phyloP scores from a whole-genome alignment of 108 stramenopile species.

The Cyclostephanos invisitatus region DNA sequence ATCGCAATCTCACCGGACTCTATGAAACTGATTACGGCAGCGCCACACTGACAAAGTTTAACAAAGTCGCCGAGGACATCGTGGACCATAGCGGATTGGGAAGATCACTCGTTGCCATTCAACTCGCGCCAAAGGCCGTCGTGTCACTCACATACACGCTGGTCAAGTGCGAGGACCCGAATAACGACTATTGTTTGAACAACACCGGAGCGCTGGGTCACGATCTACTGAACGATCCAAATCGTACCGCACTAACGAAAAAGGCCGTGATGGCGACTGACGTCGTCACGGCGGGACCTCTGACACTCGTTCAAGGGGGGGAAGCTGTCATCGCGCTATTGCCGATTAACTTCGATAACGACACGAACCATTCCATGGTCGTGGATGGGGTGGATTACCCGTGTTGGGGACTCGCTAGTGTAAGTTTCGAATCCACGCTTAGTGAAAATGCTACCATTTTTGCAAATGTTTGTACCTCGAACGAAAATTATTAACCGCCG shows the following conservation, averaged over 20 bases:
- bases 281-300: conserved; percentile 59
- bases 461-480: too few species aligned
- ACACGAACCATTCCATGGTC: conserved; percentile 32
- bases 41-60: conserved; percentile 21
- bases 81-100: conserved; percentile 25
- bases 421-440: background rate
- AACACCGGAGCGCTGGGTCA: conserved; percentile 38
- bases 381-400: conserved; percentile 45
- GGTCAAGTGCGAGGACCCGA: conserved; percentile 40
- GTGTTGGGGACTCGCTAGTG: conserved; percentile 58
- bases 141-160: conserved; percentile 25
- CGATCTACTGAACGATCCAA: conserved; percentile 42
- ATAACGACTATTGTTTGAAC: conserved; percentile 40
- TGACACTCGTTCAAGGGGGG: conserved; percentile 42
- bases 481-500: too few species aligned
- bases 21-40: conserved; percentile 17
- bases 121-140: conserved; percentile 42
- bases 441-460: too few species aligned
- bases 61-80: conserved; percentile 32
- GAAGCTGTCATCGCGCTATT: conserved; percentile 54
- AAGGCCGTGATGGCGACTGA: conserved; percentile 38
- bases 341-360: conserved; percentile 34
- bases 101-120: conserved; percentile 26
- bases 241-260: conserved; percentile 18
- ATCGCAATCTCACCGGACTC: conserved; percentile 24